A percentile compares a stretch with the other conserved stretches of the same genome.
Conservation (phyloP, 805 yeast genomes). For the Debaryomyces castellii region DNA sequence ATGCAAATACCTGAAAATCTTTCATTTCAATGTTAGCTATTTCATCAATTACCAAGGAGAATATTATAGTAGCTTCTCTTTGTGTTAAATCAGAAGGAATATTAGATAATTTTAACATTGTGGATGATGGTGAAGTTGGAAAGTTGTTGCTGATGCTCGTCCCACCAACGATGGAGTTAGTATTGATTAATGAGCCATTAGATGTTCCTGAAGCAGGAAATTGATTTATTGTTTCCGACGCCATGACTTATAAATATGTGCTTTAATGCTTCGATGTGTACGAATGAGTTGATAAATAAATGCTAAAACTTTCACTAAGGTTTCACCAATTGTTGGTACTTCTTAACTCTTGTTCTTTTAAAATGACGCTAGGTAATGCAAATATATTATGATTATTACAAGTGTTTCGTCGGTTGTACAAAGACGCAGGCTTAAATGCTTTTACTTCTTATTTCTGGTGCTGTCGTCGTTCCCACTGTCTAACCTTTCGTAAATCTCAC, state of each 20-base stretch:
- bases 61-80: slow-evolving; percentile 67
- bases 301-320: slow-evolving; percentile 1
- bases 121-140: slow-evolving; percentile 10
- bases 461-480: neutral
- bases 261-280: slow-evolving; percentile 1
- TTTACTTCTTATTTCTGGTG: neutral
- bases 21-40: slow-evolving; percentile 48
- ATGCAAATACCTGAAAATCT: slow-evolving; percentile 33
- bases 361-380: neutral
- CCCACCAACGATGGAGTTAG: too few relatives aligned
- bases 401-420: neutral
- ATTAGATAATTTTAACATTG: slow-evolving; percentile 41
- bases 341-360: neutral
- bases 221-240: slow-evolving; percentile 4
- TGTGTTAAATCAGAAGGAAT: slow-evolving; percentile 61
- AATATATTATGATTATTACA: neutral
- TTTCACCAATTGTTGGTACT: neutral
- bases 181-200: slow-evolving; percentile 7
- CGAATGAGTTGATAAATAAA: slow-evolving; percentile 1
- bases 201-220: slow-evolving; percentile 4
- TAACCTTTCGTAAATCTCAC: neutral
- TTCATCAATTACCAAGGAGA: slow-evolving; percentile 67
- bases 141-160: slow-evolving; percentile 2
- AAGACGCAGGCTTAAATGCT: neutral
- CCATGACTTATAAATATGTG: neutral